These are phyloP conservation scores for Artemisia tridentata DNA, from an alignment of 129 eudicot species.

Conservation along the genomic window DNA sequence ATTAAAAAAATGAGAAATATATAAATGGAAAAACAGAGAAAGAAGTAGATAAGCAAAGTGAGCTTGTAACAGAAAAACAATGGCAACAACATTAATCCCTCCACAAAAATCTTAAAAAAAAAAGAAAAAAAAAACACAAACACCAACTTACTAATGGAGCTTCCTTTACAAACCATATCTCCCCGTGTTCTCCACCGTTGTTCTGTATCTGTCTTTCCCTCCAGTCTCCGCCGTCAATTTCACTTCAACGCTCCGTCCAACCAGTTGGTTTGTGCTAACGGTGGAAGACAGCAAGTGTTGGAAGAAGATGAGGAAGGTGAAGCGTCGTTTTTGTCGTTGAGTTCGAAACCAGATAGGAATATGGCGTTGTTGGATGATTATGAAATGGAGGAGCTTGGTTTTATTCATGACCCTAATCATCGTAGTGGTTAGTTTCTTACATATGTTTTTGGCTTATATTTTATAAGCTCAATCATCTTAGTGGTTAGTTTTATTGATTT, in stretches of 20 bases:
- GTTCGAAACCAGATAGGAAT: constrained; percentile 45
- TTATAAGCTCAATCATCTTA: neutral
- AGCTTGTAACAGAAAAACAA: neutral
- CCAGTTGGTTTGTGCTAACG: constrained; percentile 16
- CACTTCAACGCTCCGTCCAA: constrained; percentile 20
- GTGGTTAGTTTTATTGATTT: neutral
- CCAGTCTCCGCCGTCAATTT: constrained; percentile 33
- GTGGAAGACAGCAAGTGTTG: constrained; percentile 10
- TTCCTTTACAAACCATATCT: constrained; percentile 23
- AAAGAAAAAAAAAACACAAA: neutral
- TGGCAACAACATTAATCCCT: constrained; percentile 10
- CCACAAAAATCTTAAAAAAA: constrained; percentile 13
- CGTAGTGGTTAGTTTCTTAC: constrained; percentile 58
- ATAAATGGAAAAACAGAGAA: constrained; percentile 1
- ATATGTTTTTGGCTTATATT: neutral
- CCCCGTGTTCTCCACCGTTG: constrained; percentile 15
- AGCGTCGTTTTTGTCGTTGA: constrained; percentile 42
- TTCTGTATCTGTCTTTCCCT: constrained; percentile 21
- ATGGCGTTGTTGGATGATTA: constrained; percentile 64
- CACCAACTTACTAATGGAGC: constrained; percentile 24
- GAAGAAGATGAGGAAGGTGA: constrained; percentile 21
- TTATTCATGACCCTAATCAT: constrained; percentile 59
- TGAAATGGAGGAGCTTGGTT: constrained; percentile 73
- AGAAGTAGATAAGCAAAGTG: constrained; percentile 34
- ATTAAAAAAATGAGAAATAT: neutral